phyloP scores from a whole-genome alignment of 805 yeast genomes.

The Pichia californica region DNA sequence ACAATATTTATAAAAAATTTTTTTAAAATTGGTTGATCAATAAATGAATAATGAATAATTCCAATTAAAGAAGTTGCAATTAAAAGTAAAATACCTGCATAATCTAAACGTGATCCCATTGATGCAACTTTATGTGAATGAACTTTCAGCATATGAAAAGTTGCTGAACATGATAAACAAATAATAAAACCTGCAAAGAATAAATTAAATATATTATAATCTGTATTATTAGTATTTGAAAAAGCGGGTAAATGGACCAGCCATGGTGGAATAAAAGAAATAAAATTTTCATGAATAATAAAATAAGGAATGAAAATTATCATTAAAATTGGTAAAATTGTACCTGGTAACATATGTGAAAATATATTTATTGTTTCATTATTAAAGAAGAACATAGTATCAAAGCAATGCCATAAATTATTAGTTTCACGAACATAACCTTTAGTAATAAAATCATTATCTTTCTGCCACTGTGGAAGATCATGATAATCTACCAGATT shows the following conservation, averaged over 20 bases:
- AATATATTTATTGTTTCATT: conserved; percentile 50
- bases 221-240: conserved; percentile 27
- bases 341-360: conserved; percentile 44
- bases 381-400: conserved; percentile 40
- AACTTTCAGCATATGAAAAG: conserved; percentile 44
- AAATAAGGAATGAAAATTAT: conserved; percentile 21
- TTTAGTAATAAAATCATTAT: conserved; percentile 43
- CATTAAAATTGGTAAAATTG: conserved; percentile 24
- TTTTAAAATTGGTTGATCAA: conserved; percentile 36
- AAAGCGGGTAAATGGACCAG: conserved; percentile 23
- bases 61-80: conserved; percentile 42
- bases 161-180: conserved; percentile 44
- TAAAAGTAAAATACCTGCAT: conserved; percentile 47
- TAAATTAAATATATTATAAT: conserved; percentile 34
- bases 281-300: conserved; percentile 13
- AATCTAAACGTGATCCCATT: conserved; percentile 46
- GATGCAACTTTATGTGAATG: conserved; percentile 40
- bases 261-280: conserved; percentile 20
- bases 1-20: conserved; percentile 40
- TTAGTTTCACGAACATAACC: conserved; percentile 46
- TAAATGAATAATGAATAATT: conserved; percentile 33
- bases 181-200: conserved; percentile 40
- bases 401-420: conserved; percentile 33
- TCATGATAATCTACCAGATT: conserved; percentile 33
- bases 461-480: conserved; percentile 50